These are phyloP conservation scores for Trichomonas tenax DNA, from an alignment of 208 protist genomes.

Conservation along the genomic window DNA sequence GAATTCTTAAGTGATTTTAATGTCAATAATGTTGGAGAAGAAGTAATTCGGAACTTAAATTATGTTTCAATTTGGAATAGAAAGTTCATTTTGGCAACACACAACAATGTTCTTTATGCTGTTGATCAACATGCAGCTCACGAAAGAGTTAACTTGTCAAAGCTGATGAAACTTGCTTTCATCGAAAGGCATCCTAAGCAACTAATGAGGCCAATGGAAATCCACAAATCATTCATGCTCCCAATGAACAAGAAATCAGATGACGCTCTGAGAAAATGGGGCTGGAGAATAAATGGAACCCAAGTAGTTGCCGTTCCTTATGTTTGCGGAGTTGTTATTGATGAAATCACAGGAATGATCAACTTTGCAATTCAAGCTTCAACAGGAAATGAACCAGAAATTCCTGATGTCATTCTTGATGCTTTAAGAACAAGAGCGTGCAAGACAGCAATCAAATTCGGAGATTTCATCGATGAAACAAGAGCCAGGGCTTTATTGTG, in stretches of 20 bases:
- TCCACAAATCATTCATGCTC: neutral
- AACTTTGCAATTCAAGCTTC: neutral
- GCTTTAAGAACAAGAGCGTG: neutral
- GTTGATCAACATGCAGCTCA: slow-evolving; percentile 10
- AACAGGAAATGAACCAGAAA: neutral
- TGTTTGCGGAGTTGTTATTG: neutral
- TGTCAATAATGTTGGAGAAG: neutral
- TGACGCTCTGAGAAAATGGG: neutral
- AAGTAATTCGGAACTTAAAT: neutral
- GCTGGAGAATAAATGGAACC: neutral
- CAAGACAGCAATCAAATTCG: neutral
- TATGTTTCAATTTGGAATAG: neutral
- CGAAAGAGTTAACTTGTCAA: neutral
- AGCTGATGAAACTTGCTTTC: neutral
- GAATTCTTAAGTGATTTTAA: neutral
- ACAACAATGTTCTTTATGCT: neutral
- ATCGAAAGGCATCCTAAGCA: too few species aligned
- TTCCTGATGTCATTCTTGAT: neutral
- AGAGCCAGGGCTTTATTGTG: neutral
- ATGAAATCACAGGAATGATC: neutral
- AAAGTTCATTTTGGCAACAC: neutral
- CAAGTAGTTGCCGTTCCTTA: neutral
- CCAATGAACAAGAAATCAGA: neutral
- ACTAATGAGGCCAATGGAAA: neutral
- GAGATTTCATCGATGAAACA: neutral